phyloP scores from a whole-genome alignment of 169 alveolate species.

The Eimeria praecox region DNA sequence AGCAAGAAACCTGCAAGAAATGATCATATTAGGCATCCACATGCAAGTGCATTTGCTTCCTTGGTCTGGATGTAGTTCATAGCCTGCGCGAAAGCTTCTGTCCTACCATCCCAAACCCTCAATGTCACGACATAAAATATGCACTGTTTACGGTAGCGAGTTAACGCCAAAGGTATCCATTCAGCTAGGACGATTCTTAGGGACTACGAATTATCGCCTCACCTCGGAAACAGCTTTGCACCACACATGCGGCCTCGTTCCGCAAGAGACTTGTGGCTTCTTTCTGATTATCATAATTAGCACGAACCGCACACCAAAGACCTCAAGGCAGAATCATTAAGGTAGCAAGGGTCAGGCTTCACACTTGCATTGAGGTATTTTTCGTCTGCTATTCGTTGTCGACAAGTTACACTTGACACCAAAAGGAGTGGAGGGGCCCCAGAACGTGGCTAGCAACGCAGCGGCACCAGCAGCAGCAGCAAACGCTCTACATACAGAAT shows the following conservation, averaged over 20 bases:
- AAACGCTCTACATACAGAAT: background rate
- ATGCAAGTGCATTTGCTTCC: background rate
- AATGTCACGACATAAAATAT: background rate
- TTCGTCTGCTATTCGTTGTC: background rate
- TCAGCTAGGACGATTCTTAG: background rate
- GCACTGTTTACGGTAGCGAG: background rate
- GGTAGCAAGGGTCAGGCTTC: background rate
- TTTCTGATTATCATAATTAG: constrained; percentile 24
- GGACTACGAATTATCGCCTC: background rate
- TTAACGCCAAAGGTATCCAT: background rate
- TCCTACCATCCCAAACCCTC: background rate
- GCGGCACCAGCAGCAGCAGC: background rate
- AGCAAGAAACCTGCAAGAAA: constrained; percentile 32
- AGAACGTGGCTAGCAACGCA: background rate
- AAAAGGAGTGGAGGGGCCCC: background rate
- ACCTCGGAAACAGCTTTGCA: constrained; percentile 60
- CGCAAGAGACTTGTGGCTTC: constrained; percentile 21
- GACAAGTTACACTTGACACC: background rate
- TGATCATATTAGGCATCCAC: background rate
- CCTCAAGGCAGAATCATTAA: background rate
- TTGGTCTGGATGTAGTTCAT: background rate
- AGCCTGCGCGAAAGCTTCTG: background rate
- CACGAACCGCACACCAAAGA: background rate
- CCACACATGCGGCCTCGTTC: constrained; percentile 48
- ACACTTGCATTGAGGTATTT: background rate